Percentiles rank a stretch among this genome's conserved stretches.
Conservation (phyloP, 2,329 filamentous ascomycete species). For the Colletotrichum sublineola region DNA sequence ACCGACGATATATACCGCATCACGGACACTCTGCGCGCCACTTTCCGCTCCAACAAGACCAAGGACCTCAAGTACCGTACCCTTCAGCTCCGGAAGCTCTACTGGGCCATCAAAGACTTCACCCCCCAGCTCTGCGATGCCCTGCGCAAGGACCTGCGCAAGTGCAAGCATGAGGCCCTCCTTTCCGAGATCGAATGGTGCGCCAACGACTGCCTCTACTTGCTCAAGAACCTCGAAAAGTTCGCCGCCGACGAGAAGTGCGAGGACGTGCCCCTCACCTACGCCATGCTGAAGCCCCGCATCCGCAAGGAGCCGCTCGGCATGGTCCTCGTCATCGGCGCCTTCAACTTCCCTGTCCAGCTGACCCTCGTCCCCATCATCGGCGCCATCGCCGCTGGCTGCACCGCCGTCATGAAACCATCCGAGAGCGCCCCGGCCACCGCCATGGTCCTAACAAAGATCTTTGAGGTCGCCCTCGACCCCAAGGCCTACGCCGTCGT, state of each 20-base stretch:
- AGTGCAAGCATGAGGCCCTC: conserved; percentile 80
- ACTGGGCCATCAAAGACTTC: conserved; percentile 91
- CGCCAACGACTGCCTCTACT: conserved; percentile 84
- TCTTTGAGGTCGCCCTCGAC: conserved; percentile 83
- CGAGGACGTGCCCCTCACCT: conserved; percentile 76
- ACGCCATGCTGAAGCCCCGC: conserved; percentile 77
- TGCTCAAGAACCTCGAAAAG: conserved; percentile 81
- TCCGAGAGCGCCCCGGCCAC: conserved; percentile 84
- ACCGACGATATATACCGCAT: conserved; percentile 75
- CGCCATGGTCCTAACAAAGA: conserved; percentile 83
- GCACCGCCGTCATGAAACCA: conserved; percentile 91
- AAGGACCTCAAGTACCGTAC: conserved; percentile 86
- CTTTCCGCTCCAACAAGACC: conserved; percentile 85
- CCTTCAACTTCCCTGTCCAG: conserved; percentile 95
- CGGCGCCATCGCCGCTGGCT: conserved; percentile 92
- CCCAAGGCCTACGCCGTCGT: conserved; percentile 80
- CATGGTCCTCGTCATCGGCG: conserved; percentile 84
- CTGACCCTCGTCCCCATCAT: conserved; percentile 83
- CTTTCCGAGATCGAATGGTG: conserved; percentile 83
- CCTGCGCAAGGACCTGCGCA: conserved; percentile 81
- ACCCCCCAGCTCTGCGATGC: conserved; percentile 80
- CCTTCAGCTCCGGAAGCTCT: conserved; percentile 90
- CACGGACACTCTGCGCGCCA: conserved; percentile 71
- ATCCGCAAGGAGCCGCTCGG: conserved; percentile 92
- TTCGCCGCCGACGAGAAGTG: conserved; percentile 88